A percentile compares a stretch with the other conserved stretches of the same genome.
Conservation (phyloP, 495 filamentous ascomycete species). For the Penicillium chermesinum region DNA sequence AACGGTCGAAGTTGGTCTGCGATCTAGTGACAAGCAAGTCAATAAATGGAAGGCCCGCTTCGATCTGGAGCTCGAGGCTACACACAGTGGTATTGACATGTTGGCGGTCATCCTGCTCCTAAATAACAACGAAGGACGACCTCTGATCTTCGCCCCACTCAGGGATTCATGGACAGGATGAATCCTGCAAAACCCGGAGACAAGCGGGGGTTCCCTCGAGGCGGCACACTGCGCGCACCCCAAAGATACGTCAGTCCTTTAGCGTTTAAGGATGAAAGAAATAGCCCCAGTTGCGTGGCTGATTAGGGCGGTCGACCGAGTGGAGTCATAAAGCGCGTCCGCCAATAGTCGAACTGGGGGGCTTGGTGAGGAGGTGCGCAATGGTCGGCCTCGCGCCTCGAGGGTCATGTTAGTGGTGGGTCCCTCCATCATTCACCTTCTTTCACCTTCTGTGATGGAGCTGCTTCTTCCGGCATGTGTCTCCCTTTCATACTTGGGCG, state of each 20-base stretch:
- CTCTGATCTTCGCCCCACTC: constrained; percentile 11
- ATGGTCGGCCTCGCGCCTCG: constrained; percentile 7
- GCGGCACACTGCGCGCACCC: not conserved
- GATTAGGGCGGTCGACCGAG: constrained; percentile 8
- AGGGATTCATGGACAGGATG: constrained; percentile 4
- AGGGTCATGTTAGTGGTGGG: constrained; percentile 6
- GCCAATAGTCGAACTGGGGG: constrained; percentile 9
- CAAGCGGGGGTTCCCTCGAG: constrained; percentile 6
- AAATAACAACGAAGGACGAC: constrained; percentile 10
- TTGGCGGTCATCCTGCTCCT: constrained; percentile 15
- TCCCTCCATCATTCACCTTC: too few relatives aligned
- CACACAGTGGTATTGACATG: constrained; percentile 22
- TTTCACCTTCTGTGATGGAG: too few relatives aligned
- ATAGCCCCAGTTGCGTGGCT: constrained; percentile 15
- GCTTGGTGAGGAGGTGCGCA: constrained; percentile 5
- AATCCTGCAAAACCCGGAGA: constrained; percentile 7
- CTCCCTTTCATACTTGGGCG: too few relatives aligned
- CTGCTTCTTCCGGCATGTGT: too few relatives aligned
- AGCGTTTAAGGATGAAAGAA: constrained; percentile 3
- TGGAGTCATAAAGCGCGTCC: constrained; percentile 15
- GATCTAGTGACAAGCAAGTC: constrained; percentile 8
- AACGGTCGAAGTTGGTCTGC: constrained; percentile 11
- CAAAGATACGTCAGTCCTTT: constrained; percentile 1
- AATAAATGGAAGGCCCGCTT: not conserved
- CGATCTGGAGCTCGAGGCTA: not conserved